Evolutionary conservation across 352 stramenopile species (phyloP).

Genomic region (Globisporangium nagaii): DNA sequence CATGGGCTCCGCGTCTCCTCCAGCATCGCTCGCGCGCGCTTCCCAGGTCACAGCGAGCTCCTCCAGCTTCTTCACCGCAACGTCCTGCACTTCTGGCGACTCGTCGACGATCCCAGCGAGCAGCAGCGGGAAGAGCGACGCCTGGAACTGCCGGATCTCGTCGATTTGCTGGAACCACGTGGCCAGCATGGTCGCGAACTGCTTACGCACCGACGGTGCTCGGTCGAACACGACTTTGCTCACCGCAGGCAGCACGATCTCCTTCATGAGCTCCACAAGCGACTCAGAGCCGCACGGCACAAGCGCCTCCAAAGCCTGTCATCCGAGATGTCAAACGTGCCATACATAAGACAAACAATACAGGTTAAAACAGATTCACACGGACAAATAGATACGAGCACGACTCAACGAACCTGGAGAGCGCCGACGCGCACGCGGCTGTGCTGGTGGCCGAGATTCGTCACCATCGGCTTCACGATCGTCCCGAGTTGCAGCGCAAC

Average conservation of each 20-base stretch:
- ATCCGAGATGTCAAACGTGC: background rate
- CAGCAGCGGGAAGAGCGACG: slow-evolving; percentile 57
- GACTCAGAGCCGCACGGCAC: slow-evolving; percentile 66
- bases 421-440: slow-evolving; percentile 70
- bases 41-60: slow-evolving; percentile 48
- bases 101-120: slow-evolving; percentile 66
- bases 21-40: slow-evolving; percentile 11
- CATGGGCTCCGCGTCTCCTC: slow-evolving; percentile 29
- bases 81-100: slow-evolving; percentile 47
- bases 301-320: slow-evolving; percentile 51
- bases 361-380: too few relatives aligned
- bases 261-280: slow-evolving; percentile 70
- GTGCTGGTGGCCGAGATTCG: slow-evolving; percentile 78
- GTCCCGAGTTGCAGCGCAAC: slow-evolving; percentile 64
- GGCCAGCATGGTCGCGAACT: slow-evolving; percentile 50
- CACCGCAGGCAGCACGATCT: slow-evolving; percentile 58
- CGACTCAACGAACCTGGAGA: slow-evolving; percentile 33
- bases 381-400: too few relatives aligned
- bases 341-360: background rate
- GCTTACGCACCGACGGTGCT: slow-evolving; percentile 60
- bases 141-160: slow-evolving; percentile 54
- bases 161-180: slow-evolving; percentile 58
- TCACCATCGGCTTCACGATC: slow-evolving; percentile 58
- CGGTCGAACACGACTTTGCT: slow-evolving; percentile 70
- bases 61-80: slow-evolving; percentile 35